phyloP scores from a whole-genome alignment of 176 grass and related monocot genomes.

The Elymus sibiricus region DNA sequence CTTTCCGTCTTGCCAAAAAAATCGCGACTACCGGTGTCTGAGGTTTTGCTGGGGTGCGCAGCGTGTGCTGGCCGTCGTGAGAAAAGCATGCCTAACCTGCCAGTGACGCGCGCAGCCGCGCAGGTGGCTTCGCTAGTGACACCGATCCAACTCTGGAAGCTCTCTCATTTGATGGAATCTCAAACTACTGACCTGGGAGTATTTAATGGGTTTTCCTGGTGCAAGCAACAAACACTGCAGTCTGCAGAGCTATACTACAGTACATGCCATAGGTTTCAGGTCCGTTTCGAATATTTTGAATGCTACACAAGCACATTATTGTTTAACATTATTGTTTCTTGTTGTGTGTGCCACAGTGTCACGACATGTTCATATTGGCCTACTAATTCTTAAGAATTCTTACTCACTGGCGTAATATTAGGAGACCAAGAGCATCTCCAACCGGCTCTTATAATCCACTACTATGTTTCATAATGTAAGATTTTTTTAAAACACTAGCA shows the following conservation, averaged over 20 bases:
- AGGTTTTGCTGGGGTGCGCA: not conserved
- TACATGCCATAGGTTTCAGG: not conserved
- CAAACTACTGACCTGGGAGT: not conserved
- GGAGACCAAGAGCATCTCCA: too few relatives aligned
- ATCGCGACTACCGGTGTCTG: not conserved
- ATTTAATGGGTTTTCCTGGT: not conserved
- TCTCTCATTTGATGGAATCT: not conserved
- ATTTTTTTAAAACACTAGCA: too few relatives aligned
- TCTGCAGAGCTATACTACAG: not conserved
- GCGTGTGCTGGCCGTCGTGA: not conserved
- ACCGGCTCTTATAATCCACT: too few relatives aligned
- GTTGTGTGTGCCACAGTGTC: not conserved
- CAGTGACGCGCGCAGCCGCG: not conserved
- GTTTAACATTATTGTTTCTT: not conserved
- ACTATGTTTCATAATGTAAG: too few relatives aligned
- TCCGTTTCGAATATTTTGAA: slow-evolving; percentile 3
- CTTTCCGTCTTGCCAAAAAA: not conserved
- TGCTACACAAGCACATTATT: not conserved
- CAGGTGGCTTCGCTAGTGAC: not conserved
- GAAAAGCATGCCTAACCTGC: not conserved
- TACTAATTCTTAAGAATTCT: too few relatives aligned
- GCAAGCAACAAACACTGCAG: not conserved
- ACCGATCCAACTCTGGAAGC: not conserved
- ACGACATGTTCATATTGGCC: too few relatives aligned
- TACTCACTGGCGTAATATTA: too few relatives aligned